Evolutionary conservation across 352 stramenopile genomes (phyloP).

Genomic region (Globisporangium heterothallicum): DNA sequence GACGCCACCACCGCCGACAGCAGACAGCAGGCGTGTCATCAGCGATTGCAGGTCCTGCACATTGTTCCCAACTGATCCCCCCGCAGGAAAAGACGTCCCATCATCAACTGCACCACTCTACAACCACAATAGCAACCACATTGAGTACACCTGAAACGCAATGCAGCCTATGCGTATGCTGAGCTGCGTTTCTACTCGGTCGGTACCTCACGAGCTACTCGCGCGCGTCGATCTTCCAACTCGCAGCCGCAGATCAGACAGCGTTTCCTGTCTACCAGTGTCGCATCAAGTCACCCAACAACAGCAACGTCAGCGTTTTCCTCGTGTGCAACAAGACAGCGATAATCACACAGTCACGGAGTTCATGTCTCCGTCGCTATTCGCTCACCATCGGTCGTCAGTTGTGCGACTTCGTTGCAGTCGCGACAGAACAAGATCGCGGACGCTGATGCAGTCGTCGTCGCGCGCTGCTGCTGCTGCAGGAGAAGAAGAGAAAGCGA

Average conservation of each 20-base stretch:
- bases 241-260: constrained; percentile 65
- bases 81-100: too few relatives aligned
- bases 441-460: not conserved
- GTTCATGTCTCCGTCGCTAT: not conserved
- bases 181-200: too few relatives aligned
- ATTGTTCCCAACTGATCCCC: too few relatives aligned
- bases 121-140: too few relatives aligned
- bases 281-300: not conserved
- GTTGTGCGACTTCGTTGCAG: constrained; percentile 50
- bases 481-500: not conserved
- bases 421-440: constrained; percentile 50
- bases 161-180: too few relatives aligned
- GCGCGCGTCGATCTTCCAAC: constrained; percentile 22
- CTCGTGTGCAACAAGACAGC: constrained; percentile 1
- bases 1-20: constrained; percentile 25
- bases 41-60: constrained; percentile 42
- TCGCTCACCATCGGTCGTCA: constrained; percentile 40
- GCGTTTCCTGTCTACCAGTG: constrained; percentile 42
- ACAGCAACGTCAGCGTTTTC: not conserved
- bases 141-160: too few relatives aligned
- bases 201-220: too few relatives aligned
- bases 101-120: constrained; percentile 10
- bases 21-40: constrained; percentile 31
- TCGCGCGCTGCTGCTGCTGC: not conserved
- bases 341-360: too few relatives aligned